Conservation (phyloP, 2,329 filamentous ascomycete species). For the Ramichloridium luteum region DNA sequence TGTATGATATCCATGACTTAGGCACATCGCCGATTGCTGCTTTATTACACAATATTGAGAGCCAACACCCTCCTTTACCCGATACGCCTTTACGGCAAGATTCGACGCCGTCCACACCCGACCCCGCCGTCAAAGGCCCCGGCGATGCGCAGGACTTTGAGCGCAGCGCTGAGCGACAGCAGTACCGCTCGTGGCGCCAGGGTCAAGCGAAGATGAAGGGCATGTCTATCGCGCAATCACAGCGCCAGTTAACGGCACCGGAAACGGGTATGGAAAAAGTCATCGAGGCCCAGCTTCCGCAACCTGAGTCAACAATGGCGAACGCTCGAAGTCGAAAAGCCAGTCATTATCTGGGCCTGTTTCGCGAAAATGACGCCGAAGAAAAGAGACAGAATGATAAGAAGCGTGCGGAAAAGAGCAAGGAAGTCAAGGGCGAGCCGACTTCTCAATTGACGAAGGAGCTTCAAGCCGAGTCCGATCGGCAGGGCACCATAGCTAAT, state of each 20-base stretch:
- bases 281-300: conserved; percentile 51
- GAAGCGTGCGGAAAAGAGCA: conserved; percentile 27
- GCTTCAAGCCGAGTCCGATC: conserved; percentile 4
- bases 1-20: conserved; percentile 21
- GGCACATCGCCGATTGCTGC: conserved; percentile 6
- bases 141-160: conserved; percentile 12
- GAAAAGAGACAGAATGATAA: conserved; percentile 41
- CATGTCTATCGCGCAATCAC: conserved; percentile 27
- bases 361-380: conserved; percentile 48
- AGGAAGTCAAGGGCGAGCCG: conserved; percentile 6
- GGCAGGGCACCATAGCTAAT: conserved; percentile 20
- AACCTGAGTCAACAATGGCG: conserved; percentile 38
- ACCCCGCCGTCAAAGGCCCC: conserved; percentile 4
- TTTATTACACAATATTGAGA: conserved; percentile 5
- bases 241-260: conserved; percentile 21
- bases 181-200: conserved; percentile 38
- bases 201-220: conserved; percentile 33
- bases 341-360: conserved; percentile 52
- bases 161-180: conserved; percentile 31
- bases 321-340: conserved; percentile 52
- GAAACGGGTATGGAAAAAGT: conserved; percentile 42
- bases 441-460: conserved; percentile 5
- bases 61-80: conserved; percentile 7
- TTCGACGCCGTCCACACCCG: conserved; percentile 13
- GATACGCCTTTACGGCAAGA: conserved; percentile 9